These are phyloP conservation scores for Diophrys appendiculata DNA, from an alignment of 73 alveolate species.

Conservation along the genomic window DNA sequence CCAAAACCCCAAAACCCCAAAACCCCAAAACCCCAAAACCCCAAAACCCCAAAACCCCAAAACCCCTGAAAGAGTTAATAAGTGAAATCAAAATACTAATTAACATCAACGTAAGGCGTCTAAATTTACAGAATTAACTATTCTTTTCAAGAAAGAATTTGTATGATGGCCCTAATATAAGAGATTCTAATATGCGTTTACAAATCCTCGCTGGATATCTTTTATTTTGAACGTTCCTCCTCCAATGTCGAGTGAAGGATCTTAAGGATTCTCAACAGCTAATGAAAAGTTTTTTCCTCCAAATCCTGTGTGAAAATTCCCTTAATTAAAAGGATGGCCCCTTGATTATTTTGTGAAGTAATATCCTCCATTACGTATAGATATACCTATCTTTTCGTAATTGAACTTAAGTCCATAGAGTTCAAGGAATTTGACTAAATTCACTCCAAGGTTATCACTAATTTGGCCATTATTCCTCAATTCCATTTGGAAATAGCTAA, in stretches of 20 bases:
- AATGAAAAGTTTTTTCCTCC: conserved; percentile 8
- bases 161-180: no score
- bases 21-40: no score
- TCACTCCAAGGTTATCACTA: conserved; percentile 75
- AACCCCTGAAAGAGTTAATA: no score
- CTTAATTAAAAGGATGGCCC: conserved; percentile 42
- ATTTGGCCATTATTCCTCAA: conserved; percentile 55
- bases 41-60: no score
- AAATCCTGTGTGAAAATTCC: conserved; percentile 1
- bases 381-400: conserved; percentile 81
- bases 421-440: conserved; percentile 83
- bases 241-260: conserved; percentile 55
- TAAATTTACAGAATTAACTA: no score
- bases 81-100: no score
- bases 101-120: no score
- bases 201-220: conserved; percentile 42
- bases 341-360: conserved; percentile 22
- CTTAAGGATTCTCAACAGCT: conserved; percentile 58
- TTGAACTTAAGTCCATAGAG: conserved; percentile 87
- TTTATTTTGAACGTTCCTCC: conserved; percentile 41
- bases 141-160: no score
- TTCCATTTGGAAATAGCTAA: conserved; percentile 65
- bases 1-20: no score
- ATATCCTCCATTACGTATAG: conserved; percentile 85
- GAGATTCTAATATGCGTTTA: conserved; percentile 38